Evolutionary conservation across 2,329 filamentous ascomycete genomes (phyloP), one percentile per base, ranked within the genome.

Genomic region (Phialophora verrucosa): DNA sequence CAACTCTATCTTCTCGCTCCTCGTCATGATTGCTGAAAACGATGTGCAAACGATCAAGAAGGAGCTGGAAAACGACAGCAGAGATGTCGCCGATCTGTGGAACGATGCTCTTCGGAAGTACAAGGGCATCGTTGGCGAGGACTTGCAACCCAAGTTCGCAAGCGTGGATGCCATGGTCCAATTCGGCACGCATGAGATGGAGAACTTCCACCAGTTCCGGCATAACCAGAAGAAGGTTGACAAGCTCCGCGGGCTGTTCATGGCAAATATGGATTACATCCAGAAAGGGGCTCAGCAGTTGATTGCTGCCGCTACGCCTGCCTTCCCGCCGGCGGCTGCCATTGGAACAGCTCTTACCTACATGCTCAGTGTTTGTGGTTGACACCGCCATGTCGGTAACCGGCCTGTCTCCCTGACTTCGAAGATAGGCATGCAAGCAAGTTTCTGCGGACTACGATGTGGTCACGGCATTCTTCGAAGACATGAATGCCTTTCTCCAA

Each of bases 401-500:
- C 29, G 51, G 25, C 7, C 3, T 17, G 10, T 47, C 31, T 44
- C 8, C 7, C 38, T 53, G 31, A 59, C 35, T 14, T 25, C 8
- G 31, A 23, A 4, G 25, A 57, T 47, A 64, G 54, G 65, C 56
- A 32, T 68, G 62, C 47, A 61, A 44, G 50, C 25, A 35, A 32
- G 57, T 62, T n/a, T 65, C 58, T 20, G 65, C 65, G 5, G 65
- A 68, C 25, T 68, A 65, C 31, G 58, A 65, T 56, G 58, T 65
- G 25, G 62, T 68, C 25, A 61, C 62, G 7, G 58, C 47, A 17
- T 65, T 68, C 62, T 68, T 68, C 27, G 62, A 68, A 44, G 65
- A 68, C 35, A 68, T 68, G 62, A 64, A 68, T 59, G 29, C 50
- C 12, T 68, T 68, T 44, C 57, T 68, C 8, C 49, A 62, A 23